Base-by-base conservation (phyloP, 805 yeast species). In the Lachancea waltii region DNA sequence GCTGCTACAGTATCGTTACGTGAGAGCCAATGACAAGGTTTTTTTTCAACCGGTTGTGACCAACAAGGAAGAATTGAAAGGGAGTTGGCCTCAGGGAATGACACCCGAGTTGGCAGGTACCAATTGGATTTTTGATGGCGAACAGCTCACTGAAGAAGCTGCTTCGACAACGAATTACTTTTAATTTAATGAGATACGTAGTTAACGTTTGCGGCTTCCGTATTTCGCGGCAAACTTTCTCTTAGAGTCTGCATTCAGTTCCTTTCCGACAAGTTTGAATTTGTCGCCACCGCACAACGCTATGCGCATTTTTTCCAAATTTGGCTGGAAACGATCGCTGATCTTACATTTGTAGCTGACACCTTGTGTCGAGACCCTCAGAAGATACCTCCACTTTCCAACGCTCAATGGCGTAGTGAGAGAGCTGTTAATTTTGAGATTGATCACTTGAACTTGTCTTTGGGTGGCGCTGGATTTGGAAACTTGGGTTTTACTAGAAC, bases 211-310 rank as follows among this genome's bases (percentile, higher is more conserved):
- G 14, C 34, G 39, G 33, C 25, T 26, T 19, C 43, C 44, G 50
- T 57, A 68, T 3, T 60, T 63, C 14, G 51, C 44, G 14, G 67
- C 53, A 49, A 76, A 79, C 35, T 63, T 60, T 4, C 47, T 41
- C 55, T 79, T 79, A 13, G 71, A 64, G 1, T 49, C 51, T 1
- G 65, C 41, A 26, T 63, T 64, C 23, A 79, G 60, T 1, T 64
- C 65, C 11, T 60, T 60, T 3, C 78, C 75, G 0, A 77, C 64
- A 3, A 68, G 54, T 39, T 72, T 70, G 39, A 73, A 56, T 38
- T 73, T 67, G 21, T 81, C 81, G 21, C 63, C 66, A 27, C 64
- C 68, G 1, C 65, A 56, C 40, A 73, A 44, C 1, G 57, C 45
- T 10, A 42, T 36, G 42, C 67, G 60, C 8, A 61, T 42, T n/a